Percentiles rank a stretch among this genome's conserved stretches.
These are phyloP conservation scores for Hypoxylon sp. DNA, from an alignment of 2,329 filamentous ascomycete species.

Conservation along the genomic window DNA sequence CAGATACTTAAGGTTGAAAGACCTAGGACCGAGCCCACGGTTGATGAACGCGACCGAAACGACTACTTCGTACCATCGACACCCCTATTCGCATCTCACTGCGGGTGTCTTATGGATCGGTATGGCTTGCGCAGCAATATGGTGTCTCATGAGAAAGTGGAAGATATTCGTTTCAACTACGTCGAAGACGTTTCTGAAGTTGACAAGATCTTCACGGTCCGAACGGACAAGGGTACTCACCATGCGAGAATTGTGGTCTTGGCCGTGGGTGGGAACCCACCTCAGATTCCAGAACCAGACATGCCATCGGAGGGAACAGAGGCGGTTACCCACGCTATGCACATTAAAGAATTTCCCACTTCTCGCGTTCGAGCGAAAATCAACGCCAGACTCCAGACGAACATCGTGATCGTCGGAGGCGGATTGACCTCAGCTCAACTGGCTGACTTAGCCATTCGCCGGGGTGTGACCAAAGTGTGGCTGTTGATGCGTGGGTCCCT, in stretches of 20 bases:
- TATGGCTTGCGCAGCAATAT: slow-evolving; percentile 71
- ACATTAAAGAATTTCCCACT: slow-evolving; percentile 72
- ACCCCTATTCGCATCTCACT: slow-evolving; percentile 74
- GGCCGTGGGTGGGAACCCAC: slow-evolving; percentile 77
- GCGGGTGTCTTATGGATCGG: slow-evolving; percentile 67
- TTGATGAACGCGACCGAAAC: slow-evolving; percentile 77
- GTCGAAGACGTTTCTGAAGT: slow-evolving; percentile 61
- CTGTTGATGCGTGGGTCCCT: slow-evolving; percentile 75
- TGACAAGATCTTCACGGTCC: slow-evolving; percentile 75
- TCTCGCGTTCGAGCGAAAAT: slow-evolving; percentile 68
- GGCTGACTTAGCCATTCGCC: slow-evolving; percentile 74
- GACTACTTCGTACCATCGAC: slow-evolving; percentile 78
- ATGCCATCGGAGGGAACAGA: slow-evolving; percentile 50
- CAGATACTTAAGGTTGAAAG: slow-evolving; percentile 46
- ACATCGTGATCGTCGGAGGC: slow-evolving; percentile 79
- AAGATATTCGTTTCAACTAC: slow-evolving; percentile 72
- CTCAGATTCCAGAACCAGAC: slow-evolving; percentile 62
- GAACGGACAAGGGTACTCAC: slow-evolving; percentile 67
- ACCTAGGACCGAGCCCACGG: slow-evolving; percentile 64
- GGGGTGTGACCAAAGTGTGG: slow-evolving; percentile 77
- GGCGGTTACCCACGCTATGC: slow-evolving; percentile 71
- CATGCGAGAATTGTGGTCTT: slow-evolving; percentile 76
- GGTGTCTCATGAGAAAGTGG: slow-evolving; percentile 72
- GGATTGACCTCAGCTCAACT: slow-evolving; percentile 84
- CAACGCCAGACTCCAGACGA: slow-evolving; percentile 64